Percentiles rank a stretch among this genome's conserved stretches.
Conservation (phyloP, 2,329 filamentous ascomycete genomes). For the Nemania sp. region DNA sequence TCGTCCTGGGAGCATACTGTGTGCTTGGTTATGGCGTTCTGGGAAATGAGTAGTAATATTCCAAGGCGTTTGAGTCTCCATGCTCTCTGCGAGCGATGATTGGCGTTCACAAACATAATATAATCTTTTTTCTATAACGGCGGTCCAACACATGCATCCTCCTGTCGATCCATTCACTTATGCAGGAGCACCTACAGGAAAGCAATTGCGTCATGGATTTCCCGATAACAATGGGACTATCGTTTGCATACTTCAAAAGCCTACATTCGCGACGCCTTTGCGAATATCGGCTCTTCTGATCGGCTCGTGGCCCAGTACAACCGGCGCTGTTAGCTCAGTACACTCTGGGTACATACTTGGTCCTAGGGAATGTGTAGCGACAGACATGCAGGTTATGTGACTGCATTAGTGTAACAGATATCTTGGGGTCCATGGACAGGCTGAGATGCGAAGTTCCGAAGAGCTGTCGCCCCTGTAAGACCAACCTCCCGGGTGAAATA, state of each 20-base stretch:
- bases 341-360: too few species aligned
- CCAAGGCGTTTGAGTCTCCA: neutral
- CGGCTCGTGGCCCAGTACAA: neutral
- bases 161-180: too few species aligned
- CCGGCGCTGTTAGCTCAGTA: too few species aligned
- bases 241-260: too few species aligned
- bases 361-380: too few species aligned
- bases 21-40: slow-evolving; percentile 14
- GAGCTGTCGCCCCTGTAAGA: neutral
- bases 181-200: too few species aligned
- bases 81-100: neutral
- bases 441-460: neutral
- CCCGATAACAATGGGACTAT: too few species aligned
- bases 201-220: too few species aligned
- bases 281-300: neutral
- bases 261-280: too few species aligned
- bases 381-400: too few species aligned
- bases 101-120: slow-evolving; percentile 7
- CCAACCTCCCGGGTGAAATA: neutral
- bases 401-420: neutral
- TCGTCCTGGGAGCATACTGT: neutral
- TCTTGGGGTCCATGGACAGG: too few species aligned
- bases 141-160: too few species aligned
- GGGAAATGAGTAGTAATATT: neutral
- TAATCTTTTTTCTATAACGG: neutral